Evolutionary conservation across 2,329 filamentous ascomycete species (phyloP).

Genomic region (Arthrobotrys entomopaga): DNA sequence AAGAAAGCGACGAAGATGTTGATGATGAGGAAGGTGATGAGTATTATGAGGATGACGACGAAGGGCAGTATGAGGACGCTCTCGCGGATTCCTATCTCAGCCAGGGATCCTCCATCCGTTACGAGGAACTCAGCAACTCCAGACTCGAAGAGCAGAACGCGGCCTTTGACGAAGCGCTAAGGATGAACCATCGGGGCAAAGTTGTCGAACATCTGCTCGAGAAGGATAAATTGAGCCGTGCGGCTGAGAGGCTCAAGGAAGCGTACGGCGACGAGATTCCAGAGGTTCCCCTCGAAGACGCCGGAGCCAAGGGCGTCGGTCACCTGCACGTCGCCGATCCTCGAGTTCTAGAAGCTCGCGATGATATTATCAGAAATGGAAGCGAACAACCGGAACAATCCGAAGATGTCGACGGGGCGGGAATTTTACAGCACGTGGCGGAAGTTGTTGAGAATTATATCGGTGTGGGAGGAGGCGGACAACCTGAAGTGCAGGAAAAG

Average conservation of each 20-base stretch:
- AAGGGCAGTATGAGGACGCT: constrained; percentile 61
- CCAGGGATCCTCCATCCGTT: constrained; percentile 53
- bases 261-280: constrained; percentile 25
- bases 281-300: constrained; percentile 17
- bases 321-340: constrained; percentile 45
- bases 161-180: constrained; percentile 38
- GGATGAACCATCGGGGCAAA: constrained; percentile 30
- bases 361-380: constrained; percentile 41
- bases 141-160: constrained; percentile 34
- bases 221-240: constrained; percentile 44
- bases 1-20: constrained; percentile 67
- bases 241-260: constrained; percentile 37
- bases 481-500: neutral
- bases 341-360: constrained; percentile 45
- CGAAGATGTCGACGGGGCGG: neutral
- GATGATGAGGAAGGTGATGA: constrained; percentile 68
- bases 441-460: constrained; percentile 47
- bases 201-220: constrained; percentile 44
- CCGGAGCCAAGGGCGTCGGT: constrained; percentile 17
- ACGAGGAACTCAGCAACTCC: constrained; percentile 11
- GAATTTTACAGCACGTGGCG: constrained; percentile 25
- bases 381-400: neutral
- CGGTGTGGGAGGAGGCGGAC: constrained; percentile 12
- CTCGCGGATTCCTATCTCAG: constrained; percentile 49
- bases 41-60: constrained; percentile 65